A percentile compares a stretch with the other conserved stretches of the same genome.
Conservation (phyloP, 225 moss, liverwort and hornwort species). For the Antitrichia curtipendula region DNA sequence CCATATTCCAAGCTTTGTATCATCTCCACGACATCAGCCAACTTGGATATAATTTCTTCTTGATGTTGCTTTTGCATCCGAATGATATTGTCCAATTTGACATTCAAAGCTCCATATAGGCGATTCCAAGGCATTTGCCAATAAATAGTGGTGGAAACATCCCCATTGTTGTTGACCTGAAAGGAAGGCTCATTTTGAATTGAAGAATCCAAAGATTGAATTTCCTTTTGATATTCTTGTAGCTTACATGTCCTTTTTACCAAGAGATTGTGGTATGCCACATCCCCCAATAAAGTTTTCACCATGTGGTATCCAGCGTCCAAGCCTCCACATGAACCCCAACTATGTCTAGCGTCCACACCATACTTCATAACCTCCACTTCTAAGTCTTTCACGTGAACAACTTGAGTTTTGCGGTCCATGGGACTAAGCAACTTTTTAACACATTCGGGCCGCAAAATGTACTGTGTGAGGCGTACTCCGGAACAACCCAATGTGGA, state of each 20-base stretch:
- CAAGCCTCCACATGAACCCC: neutral
- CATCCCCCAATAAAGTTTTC: neutral
- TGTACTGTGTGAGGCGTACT: neutral
- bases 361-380: neutral
- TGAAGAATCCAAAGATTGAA: neutral
- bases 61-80: neutral
- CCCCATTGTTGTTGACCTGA: rapidly evolving
- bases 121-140: neutral
- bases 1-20: neutral
- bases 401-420: neutral
- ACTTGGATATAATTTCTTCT: neutral
- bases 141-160: neutral
- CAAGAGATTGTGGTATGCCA: neutral
- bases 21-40: neutral
- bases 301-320: neutral
- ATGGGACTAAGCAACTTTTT: neutral
- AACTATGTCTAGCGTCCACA: neutral
- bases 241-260: neutral
- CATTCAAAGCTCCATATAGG: neutral
- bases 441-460: neutral
- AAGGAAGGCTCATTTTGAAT: neutral
- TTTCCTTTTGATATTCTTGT: neutral
- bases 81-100: neutral
- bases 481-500: neutral
- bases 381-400: neutral